Conservation (phyloP, 208 protist species). For the Crithidia expoeki region DNA sequence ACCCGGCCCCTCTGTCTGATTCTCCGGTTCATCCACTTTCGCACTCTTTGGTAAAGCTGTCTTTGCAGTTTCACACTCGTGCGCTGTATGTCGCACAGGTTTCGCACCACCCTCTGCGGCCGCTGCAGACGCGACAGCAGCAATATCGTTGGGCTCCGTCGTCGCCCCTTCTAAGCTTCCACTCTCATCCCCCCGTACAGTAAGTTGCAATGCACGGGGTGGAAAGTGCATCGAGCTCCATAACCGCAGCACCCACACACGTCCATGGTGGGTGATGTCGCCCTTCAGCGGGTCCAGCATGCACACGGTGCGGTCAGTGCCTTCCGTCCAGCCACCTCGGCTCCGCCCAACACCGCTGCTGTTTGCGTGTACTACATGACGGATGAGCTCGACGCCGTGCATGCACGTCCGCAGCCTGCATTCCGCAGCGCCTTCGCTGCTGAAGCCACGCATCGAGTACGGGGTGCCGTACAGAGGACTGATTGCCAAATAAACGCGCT, state of each 20-base stretch:
- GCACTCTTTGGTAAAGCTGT: background rate
- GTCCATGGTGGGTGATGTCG: conserved; percentile 35
- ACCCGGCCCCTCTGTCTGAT: background rate
- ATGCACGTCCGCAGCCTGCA: conserved; percentile 62
- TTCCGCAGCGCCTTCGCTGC: conserved; percentile 33
- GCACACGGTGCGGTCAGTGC: conserved; percentile 5
- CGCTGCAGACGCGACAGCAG: background rate
- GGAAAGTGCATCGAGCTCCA: conserved; percentile 52
- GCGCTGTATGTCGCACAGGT: too few species aligned
- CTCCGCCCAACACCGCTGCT: background rate
- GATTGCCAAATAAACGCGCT: conserved; percentile 49
- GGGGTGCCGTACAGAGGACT: conserved; percentile 66
- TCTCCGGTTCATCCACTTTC: background rate
- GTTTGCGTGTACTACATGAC: conserved; percentile 27
- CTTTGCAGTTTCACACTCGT: background rate
- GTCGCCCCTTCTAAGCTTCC: background rate
- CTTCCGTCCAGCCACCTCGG: conserved; percentile 19
- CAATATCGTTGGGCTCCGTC: background rate
- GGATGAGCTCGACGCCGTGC: conserved; percentile 79
- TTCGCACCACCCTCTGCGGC: too few species aligned
- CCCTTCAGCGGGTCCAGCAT: conserved; percentile 14
- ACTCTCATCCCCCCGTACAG: conserved; percentile 1
- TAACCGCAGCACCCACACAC: conserved; percentile 50
- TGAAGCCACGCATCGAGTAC: conserved; percentile 65
- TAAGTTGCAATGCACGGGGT: conserved; percentile 32